Evolutionary conservation across 179 eudicot genomes (phyloP).

Genomic region (Silene coronaria): DNA sequence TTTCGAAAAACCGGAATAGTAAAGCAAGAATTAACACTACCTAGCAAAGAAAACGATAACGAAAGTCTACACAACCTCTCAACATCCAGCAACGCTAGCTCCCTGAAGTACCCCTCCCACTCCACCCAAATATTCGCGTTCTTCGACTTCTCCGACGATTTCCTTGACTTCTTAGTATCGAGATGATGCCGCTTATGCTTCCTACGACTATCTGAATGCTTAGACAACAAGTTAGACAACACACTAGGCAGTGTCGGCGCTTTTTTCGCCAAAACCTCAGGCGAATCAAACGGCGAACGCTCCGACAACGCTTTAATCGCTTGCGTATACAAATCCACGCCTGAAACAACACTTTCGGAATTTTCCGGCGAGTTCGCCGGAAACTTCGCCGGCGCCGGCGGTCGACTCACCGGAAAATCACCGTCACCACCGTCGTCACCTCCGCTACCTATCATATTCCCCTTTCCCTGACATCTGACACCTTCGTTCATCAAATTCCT

Average conservation of each 20-base stretch:
- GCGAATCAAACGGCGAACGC: constrained; percentile 75
- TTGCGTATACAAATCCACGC: constrained; percentile 57
- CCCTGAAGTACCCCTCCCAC: constrained; percentile 77
- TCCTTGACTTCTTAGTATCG: constrained; percentile 47
- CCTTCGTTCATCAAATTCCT: constrained; percentile 56
- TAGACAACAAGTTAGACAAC: constrained; percentile 50
- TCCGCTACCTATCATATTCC: constrained; percentile 61
- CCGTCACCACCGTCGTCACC: constrained; percentile 52
- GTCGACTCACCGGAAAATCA: constrained; percentile 24
- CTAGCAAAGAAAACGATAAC: constrained; percentile 21
- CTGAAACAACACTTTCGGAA: constrained; percentile 2
- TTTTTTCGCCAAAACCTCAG: constrained; percentile 42
- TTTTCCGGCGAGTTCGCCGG: constrained; percentile 26
- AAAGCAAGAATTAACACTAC: constrained; percentile 38
- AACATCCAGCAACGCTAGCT: constrained; percentile 49
- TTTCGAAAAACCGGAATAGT: constrained; percentile 42
- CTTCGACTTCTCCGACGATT: constrained; percentile 36
- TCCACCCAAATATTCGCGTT: constrained; percentile 52
- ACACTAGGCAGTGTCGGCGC: constrained; percentile 54
- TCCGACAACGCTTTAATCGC: constrained; percentile 61
- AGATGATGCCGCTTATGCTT: constrained; percentile 62
- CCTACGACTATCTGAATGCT: constrained; percentile 54
- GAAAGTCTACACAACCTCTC: constrained; percentile 46
- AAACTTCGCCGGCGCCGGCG: constrained; percentile 24
- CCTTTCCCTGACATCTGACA: constrained; percentile 56